Conservation (phyloP, 768 basidiomycete genomes). For the Mycena albidolilacea region DNA sequence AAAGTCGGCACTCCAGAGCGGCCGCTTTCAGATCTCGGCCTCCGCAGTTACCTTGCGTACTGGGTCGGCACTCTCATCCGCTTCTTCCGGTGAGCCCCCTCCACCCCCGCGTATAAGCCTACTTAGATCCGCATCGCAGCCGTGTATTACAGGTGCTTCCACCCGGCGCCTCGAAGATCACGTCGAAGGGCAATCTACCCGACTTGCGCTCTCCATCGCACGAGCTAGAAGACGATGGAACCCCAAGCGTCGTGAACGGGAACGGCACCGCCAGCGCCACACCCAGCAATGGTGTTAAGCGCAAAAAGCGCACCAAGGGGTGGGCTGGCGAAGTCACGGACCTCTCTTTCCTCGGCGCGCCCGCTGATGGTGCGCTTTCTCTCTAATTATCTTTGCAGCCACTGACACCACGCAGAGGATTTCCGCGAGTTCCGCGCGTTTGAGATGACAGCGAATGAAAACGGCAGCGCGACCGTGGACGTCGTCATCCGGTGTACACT, state of each 20-base stretch:
- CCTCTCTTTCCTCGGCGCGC: constrained; percentile 49
- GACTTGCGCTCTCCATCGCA: constrained; percentile 56
- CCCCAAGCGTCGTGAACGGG: constrained; percentile 39
- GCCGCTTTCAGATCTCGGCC: constrained; percentile 93
- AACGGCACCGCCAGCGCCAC: constrained; percentile 17
- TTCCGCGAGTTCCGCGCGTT: constrained; percentile 67
- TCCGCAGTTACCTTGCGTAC: constrained; percentile 90
- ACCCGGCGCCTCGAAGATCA: constrained; percentile 63
- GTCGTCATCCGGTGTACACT: constrained; percentile 80
- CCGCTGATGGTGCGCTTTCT: constrained; percentile 57
- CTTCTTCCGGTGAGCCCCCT: constrained; percentile 74
- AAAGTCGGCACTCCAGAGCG: constrained; percentile 95
- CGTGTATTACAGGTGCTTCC: constrained; percentile 76
- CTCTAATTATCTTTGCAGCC: constrained; percentile 11
- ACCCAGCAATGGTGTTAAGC: constrained; percentile 47
- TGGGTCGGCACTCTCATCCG: constrained; percentile 90
- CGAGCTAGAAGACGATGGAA: constrained; percentile 45
- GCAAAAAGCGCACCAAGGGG: constrained; percentile 72
- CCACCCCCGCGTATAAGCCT: constrained; percentile 7
- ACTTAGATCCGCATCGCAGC: constrained; percentile 42
- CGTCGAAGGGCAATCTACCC: constrained; percentile 57
- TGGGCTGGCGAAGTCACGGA: constrained; percentile 80
- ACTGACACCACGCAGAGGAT: constrained; percentile 56
- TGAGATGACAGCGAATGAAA: constrained; percentile 69
- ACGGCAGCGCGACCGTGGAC: constrained; percentile 82